Base-by-base conservation (phyloP, 2,329 filamentous ascomycete species). In the Biscogniauxia mediterranea region DNA sequence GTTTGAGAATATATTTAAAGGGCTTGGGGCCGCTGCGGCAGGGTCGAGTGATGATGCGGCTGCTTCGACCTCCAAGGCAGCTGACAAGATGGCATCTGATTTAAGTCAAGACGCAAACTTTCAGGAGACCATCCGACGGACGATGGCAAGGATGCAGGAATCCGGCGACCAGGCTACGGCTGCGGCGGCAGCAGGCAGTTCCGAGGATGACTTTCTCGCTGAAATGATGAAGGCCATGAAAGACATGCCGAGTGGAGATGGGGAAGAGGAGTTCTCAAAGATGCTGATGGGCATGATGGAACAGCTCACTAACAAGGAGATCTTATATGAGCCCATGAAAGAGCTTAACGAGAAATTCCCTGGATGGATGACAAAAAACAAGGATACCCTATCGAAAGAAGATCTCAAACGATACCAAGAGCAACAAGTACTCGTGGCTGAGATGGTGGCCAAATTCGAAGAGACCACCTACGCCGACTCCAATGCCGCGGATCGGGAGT, bases 201-300 rank as follows among this genome's bases (percentile, higher is more conserved):
- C 81, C 0, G 87, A 81, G 55, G 88, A 97, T 66, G 93, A 97
- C 74, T 87, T 98, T 71, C 81, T 99, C 52, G 88, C 91, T n/a
- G 91, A 97, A 74, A 88, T 99, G 81, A 83, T 99, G 71, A 95
- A 95, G 76, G 91, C 95, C 64, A 89, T 97, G 79, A 90, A 92
- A 70, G 83, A 85, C 21, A 83, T 86, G 7, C 83, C 83, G 0
- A 80, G 77, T 5, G 81, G 76, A 9, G 83, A 81, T 1, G 81
- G 80, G 62, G 92, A 97, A 60, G 93, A 95, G 69, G 93, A 96
- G 69, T 91, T 98, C 70, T 93, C 92, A 60, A 94, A 96, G 79
- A 92, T 98, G 87, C 85, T 99, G 62, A 87, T 96, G 83, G 91
- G 91, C 58, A 97, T 98, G 92, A 98, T 99, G 94, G 92, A 98